These are phyloP conservation scores for Phytopythium aichiense DNA, from an alignment of 352 stramenopile species.

Conservation along the genomic window DNA sequence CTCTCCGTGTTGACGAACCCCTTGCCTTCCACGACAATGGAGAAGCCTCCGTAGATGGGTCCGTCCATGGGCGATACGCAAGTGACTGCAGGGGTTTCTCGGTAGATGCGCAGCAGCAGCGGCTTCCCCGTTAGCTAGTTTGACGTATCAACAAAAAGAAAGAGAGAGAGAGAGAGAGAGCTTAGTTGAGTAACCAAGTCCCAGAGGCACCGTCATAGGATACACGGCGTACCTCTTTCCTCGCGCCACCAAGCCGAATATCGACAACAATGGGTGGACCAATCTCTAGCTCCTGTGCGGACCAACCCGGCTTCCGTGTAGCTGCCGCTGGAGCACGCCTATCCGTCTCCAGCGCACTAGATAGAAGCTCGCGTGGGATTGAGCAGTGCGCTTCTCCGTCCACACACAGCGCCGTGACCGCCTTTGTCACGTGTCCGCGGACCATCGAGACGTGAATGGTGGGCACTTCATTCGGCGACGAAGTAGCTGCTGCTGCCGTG, in stretches of 20 bases:
- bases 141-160: background rate
- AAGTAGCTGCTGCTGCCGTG: slow-evolving; percentile 15
- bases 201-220: background rate
- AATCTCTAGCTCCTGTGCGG: background rate
- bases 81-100: slow-evolving; percentile 28
- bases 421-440: slow-evolving; percentile 13
- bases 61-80: slow-evolving; percentile 62
- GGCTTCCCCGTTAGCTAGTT: slow-evolving; percentile 18
- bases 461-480: slow-evolving; percentile 2
- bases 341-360: background rate
- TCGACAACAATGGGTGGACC: slow-evolving; percentile 45
- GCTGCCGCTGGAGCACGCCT: background rate
- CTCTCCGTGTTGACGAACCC: slow-evolving; percentile 61
- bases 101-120: slow-evolving; percentile 50
- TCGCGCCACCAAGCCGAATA: slow-evolving; percentile 52
- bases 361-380: slow-evolving; percentile 29
- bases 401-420: slow-evolving; percentile 26
- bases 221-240: slow-evolving; percentile 34
- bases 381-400: slow-evolving; percentile 32
- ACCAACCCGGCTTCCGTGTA: background rate
- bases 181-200: background rate
- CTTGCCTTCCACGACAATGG: slow-evolving; percentile 50
- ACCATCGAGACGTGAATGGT: slow-evolving; percentile 44
- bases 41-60: slow-evolving; percentile 67
- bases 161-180: background rate